Evolutionary conservation across 495 filamentous ascomycete species (phyloP).

Genomic region (Tuber microsphaerosporum): DNA sequence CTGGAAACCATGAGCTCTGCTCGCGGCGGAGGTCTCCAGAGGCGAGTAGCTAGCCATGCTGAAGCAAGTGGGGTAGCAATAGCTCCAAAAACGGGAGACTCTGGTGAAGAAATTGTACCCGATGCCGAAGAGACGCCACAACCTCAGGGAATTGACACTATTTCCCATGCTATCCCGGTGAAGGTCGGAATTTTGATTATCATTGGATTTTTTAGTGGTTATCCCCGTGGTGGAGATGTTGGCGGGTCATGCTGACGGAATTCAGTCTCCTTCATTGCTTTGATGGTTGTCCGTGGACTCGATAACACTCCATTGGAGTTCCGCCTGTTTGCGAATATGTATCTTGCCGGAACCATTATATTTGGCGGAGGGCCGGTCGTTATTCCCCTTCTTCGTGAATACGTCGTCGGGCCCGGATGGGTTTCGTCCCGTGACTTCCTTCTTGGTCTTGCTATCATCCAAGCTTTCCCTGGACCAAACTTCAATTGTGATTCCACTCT

Average conservation of each 20-base stretch:
- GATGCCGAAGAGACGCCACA: not conserved
- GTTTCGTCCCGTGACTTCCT: constrained; percentile 72
- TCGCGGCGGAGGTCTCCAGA: constrained; percentile 7
- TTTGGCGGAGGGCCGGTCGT: constrained; percentile 84
- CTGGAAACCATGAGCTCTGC: constrained; percentile 7
- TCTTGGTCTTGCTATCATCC: constrained; percentile 73
- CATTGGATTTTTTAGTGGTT: constrained; percentile 50
- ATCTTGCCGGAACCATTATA: constrained; percentile 80
- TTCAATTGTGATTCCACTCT: constrained; percentile 55
- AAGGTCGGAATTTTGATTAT: constrained; percentile 41
- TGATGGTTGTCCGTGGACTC: constrained; percentile 55
- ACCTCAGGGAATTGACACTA: constrained; percentile 17
- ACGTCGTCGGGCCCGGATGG: constrained; percentile 75
- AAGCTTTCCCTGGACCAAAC: constrained; percentile 78
- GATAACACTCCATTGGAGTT: constrained; percentile 48
- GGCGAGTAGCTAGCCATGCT: not conserved
- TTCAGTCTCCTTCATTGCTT: constrained; percentile 51
- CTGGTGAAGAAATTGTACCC: not conserved
- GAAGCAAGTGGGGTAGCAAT: not conserved
- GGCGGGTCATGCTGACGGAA: not conserved
- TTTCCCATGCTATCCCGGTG: constrained; percentile 29
- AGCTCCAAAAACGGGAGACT: no score
- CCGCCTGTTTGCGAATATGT: constrained; percentile 70
- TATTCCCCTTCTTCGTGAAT: constrained; percentile 69
- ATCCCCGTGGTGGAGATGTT: not conserved